These are phyloP conservation scores for Boletus sp. DNA, from an alignment of 1,284 basidiomycete genomes.

Conservation along the genomic window DNA sequence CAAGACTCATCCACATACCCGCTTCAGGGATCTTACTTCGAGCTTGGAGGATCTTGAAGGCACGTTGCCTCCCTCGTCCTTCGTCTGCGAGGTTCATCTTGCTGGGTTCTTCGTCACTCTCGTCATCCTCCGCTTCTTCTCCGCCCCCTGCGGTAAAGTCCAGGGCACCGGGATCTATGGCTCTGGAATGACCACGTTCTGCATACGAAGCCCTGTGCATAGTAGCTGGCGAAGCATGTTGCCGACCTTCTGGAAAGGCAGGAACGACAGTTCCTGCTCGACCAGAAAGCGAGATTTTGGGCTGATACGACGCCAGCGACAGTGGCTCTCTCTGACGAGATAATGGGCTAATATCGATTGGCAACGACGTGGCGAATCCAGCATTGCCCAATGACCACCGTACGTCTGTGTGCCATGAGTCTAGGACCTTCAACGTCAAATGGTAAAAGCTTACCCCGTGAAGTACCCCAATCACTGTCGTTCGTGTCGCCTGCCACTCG, in stretches of 20 bases:
- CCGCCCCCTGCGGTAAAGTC: slow-evolving; percentile 51
- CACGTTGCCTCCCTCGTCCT: slow-evolving; percentile 52
- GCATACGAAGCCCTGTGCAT: slow-evolving; percentile 60
- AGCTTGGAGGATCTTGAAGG: slow-evolving; percentile 62
- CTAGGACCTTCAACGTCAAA: not conserved
- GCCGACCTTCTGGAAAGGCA: slow-evolving; percentile 20
- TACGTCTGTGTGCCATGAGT: slow-evolving; percentile 19
- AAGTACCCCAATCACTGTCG: slow-evolving; percentile 23
- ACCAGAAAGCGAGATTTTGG: slow-evolving; percentile 44
- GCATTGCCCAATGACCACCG: slow-evolving; percentile 25
- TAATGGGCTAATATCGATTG: slow-evolving; percentile 52
- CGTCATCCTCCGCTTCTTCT: slow-evolving; percentile 42
- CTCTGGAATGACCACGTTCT: slow-evolving; percentile 58
- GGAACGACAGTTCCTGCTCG: slow-evolving; percentile 29
- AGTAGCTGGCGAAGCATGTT: slow-evolving; percentile 41
- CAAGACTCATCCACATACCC: slow-evolving; percentile 78
- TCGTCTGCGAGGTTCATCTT: slow-evolving; percentile 25
- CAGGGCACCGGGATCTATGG: slow-evolving; percentile 63
- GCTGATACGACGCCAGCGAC: slow-evolving; percentile 52
- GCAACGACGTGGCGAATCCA: slow-evolving; percentile 52
- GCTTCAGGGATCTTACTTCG: slow-evolving; percentile 56
- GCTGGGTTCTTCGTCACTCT: slow-evolving; percentile 32
- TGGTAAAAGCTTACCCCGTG: slow-evolving; percentile 21
- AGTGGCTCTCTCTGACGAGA: slow-evolving; percentile 36
- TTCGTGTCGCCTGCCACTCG: slow-evolving; percentile 16